Evolutionary conservation across 139 green algal species (phyloP), one percentile per base, ranked within the genome.

Genomic region (Volvox reticuliferus): DNA sequence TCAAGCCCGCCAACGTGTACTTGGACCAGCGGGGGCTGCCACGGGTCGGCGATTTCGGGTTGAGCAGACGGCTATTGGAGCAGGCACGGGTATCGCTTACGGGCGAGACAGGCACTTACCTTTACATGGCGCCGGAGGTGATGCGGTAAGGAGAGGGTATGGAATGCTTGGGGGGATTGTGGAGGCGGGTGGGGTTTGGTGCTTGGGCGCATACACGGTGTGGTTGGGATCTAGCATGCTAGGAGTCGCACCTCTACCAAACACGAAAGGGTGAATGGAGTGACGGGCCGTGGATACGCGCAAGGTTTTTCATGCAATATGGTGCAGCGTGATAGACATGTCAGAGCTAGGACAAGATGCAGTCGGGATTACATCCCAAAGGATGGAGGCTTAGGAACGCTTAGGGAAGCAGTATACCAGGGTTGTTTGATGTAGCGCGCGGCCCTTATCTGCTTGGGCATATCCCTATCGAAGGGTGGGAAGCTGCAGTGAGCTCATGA

Each of bases 41-140:
- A 37, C 93, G 92, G 61, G 88, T 98, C 30, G 96, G 95, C 13
- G 97, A 99, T 93, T 97, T 98, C 93, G 97, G 97, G 2, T 92
- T 99, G 33, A n/a, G 68, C 13, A 63, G 88, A 32, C 35, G 91
- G 81, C 79, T 91, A 85, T 80, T 90, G 69, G 84, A 78, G 22
- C 88, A 91, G 88, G 71, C 63, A 6, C 71, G 71, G 13, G 79
- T 83, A 24, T 82, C 76, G 13, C 90, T 99, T 20, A 98, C 97
- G 1, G 95, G 96, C 0, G 97, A 99, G 93, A 98, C 97, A 0
- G 97, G 97, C 37, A 98, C 95, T 2, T 99, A 99, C 88, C 68
- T 97, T 77, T 98, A 98, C 94, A 99, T 99, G 97, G 93, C 94
- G 3, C 97, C 97, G 5, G 97, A 99, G 91, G 95, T 98, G 79